Conservation (phyloP, 2,329 filamentous ascomycete genomes). For the Fusarium buxicola region DNA sequence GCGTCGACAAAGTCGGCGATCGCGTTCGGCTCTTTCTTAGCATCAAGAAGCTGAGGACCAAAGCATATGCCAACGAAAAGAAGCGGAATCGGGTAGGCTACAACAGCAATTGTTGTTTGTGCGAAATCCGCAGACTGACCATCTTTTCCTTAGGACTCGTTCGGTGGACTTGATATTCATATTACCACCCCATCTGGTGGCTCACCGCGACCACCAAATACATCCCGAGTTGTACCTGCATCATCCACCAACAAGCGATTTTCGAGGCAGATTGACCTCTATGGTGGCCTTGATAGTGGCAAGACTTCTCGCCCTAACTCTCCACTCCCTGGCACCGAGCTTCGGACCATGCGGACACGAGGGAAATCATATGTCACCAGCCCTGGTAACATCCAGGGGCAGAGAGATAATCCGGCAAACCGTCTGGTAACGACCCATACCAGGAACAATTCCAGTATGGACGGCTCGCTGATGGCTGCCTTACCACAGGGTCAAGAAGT, state of each 20-base stretch:
- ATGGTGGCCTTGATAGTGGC: constrained; percentile 56
- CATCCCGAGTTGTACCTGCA: constrained; percentile 59
- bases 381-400: constrained; percentile 32
- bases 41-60: constrained; percentile 85
- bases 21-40: constrained; percentile 89
- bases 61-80: constrained; percentile 79
- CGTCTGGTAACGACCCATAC: constrained; percentile 76
- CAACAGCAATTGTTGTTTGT: background rate
- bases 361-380: constrained; percentile 58
- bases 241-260: constrained; percentile 67
- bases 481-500: constrained; percentile 88
- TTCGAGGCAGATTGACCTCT: constrained; percentile 69
- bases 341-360: constrained; percentile 62
- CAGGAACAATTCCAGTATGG: constrained; percentile 84
- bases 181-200: constrained; percentile 54
- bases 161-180: constrained; percentile 79
- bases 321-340: constrained; percentile 66
- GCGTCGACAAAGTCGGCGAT: constrained; percentile 97
- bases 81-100: constrained; percentile 83
- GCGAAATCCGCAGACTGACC: constrained; percentile 18
- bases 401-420: constrained; percentile 68
- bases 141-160: constrained; percentile 73
- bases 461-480: constrained; percentile 86
- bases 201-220: constrained; percentile 69
- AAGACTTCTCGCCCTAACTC: constrained; percentile 79